Evolutionary conservation across 495 filamentous ascomycete species (phyloP).

Genomic region (Xylona heveae): DNA sequence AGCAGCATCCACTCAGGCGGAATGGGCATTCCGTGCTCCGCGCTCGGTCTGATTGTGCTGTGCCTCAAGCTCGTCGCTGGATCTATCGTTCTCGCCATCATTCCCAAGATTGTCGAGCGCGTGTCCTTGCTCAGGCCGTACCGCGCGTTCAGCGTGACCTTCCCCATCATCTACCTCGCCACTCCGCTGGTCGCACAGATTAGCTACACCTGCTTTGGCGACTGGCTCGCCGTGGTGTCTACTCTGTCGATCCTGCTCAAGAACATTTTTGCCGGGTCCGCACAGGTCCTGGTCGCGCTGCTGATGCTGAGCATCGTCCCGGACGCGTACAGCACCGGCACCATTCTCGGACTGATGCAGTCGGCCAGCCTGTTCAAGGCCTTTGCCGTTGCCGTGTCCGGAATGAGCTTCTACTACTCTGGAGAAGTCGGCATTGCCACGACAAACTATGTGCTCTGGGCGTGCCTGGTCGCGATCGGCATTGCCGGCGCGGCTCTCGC

Average conservation of each 20-base stretch:
- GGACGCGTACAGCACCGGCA: conserved; percentile 21
- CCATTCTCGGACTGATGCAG: conserved; percentile 24
- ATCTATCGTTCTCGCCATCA: conserved; percentile 12
- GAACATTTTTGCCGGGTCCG: conserved; percentile 16
- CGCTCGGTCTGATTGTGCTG: conserved; percentile 17
- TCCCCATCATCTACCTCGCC: conserved; percentile 19
- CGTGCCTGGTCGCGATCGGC: conserved; percentile 15
- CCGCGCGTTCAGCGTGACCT: conserved; percentile 16
- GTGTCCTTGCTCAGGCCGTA: conserved; percentile 20
- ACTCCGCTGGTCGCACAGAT: conserved; percentile 15
- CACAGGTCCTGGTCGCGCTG: conserved; percentile 18
- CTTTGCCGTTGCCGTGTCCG: conserved; percentile 21
- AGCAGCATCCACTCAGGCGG: conserved; percentile 19
- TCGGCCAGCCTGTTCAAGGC: conserved; percentile 19
- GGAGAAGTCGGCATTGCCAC: conserved; percentile 16
- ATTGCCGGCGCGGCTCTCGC: conserved; percentile 17
- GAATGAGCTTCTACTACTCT: conserved; percentile 19
- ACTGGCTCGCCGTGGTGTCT: conserved; percentile 14
- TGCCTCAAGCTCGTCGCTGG: conserved; percentile 16
- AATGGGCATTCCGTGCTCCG: conserved; percentile 22
- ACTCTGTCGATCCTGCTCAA: conserved; percentile 19
- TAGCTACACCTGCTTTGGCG: too few species aligned
- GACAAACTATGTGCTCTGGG: conserved; percentile 20
- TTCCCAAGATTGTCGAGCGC: conserved; percentile 13
- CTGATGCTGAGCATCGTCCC: conserved; percentile 23